phyloP scores from a whole-genome alignment of 2,329 filamentous ascomycete genomes.

The Orbilia javanica region DNA sequence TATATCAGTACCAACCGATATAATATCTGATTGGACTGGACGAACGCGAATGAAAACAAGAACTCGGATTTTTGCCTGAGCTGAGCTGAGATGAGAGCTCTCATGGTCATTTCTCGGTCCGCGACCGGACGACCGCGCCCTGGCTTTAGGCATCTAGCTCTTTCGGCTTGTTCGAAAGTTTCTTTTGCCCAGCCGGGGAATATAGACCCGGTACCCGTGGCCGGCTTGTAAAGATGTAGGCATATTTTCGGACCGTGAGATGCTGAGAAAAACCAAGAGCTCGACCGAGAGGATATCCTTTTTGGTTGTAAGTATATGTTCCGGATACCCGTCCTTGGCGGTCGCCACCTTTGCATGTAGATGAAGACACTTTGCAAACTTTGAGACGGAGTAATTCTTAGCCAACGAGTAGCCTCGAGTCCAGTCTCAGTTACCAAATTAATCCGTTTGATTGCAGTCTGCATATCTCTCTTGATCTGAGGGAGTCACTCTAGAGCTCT shows the following conservation, averaged over 20 bases:
- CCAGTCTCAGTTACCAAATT: slow-evolving; percentile 5
- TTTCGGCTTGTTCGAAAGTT: slow-evolving; percentile 3
- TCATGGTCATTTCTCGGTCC: slow-evolving; percentile 34
- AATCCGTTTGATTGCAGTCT: slow-evolving; percentile 5
- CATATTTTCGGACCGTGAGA: background rate
- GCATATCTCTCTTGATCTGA: slow-evolving; percentile 3
- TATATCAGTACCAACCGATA: too few relatives aligned
- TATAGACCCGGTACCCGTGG: background rate
- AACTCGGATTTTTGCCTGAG: background rate
- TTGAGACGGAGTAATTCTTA: background rate
- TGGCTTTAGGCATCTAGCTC: slow-evolving; percentile 32
- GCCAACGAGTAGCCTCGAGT: background rate
- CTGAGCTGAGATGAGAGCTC: slow-evolving; percentile 5
- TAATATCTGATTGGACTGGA: background rate
- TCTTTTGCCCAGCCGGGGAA: slow-evolving; percentile 20
- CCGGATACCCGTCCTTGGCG: slow-evolving; percentile 25
- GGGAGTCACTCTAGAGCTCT: too few relatives aligned
- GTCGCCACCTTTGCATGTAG: background rate
- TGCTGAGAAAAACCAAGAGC: background rate
- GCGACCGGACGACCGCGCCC: slow-evolving; percentile 29
- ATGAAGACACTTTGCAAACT: background rate
- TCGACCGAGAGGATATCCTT: background rate
- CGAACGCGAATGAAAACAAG: background rate
- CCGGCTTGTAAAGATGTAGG: background rate
- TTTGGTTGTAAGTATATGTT: background rate